A percentile compares a stretch with the other conserved stretches of the same genome.
Conservation (phyloP, 805 yeast species). For the Naumovozyma castellii region DNA sequence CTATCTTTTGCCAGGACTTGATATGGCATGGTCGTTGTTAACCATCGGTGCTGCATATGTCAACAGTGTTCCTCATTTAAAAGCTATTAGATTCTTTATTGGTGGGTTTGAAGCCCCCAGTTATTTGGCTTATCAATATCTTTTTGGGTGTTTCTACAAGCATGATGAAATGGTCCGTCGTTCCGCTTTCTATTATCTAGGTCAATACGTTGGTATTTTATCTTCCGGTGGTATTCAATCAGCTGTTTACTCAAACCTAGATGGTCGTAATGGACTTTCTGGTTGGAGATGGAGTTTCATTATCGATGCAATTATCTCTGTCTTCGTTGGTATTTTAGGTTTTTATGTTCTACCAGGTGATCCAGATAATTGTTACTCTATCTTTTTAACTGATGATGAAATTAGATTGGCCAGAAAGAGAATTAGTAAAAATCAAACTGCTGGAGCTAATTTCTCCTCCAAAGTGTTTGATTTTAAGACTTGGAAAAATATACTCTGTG, state of each 20-base stretch:
- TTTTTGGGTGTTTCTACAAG: constrained; percentile 50
- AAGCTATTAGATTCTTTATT: constrained; percentile 51
- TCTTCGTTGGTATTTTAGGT: constrained; percentile 49
- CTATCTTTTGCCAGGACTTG: constrained; percentile 39
- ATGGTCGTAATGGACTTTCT: constrained; percentile 43
- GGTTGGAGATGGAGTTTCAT: constrained; percentile 74
- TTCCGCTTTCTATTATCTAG: constrained; percentile 52
- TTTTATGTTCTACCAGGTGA: constrained; percentile 56
- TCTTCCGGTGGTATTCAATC: constrained; percentile 58
- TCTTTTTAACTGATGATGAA: constrained; percentile 48
- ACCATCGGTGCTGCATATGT: constrained; percentile 44
- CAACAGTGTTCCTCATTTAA: constrained; percentile 38
- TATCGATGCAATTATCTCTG: constrained; percentile 51
- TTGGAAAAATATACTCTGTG: constrained; percentile 45
- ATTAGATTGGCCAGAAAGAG: constrained; percentile 42
- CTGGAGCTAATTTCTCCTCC: constrained; percentile 20
- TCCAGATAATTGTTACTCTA: constrained; percentile 45
- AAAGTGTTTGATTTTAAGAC: constrained; percentile 34
- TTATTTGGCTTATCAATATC: constrained; percentile 49
- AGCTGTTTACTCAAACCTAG: constrained; percentile 38
- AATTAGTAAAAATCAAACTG: constrained; percentile 30
- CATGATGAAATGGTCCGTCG: constrained; percentile 51
- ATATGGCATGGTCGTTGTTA: constrained; percentile 51
- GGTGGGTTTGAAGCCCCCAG: constrained; percentile 57
- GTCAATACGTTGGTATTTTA: constrained; percentile 53